A percentile compares a stretch with the other conserved stretches of the same genome.
phyloP scores from a whole-genome alignment of 1,139 yeast species.

The Blastobotrys raffinosifermentans region DNA sequence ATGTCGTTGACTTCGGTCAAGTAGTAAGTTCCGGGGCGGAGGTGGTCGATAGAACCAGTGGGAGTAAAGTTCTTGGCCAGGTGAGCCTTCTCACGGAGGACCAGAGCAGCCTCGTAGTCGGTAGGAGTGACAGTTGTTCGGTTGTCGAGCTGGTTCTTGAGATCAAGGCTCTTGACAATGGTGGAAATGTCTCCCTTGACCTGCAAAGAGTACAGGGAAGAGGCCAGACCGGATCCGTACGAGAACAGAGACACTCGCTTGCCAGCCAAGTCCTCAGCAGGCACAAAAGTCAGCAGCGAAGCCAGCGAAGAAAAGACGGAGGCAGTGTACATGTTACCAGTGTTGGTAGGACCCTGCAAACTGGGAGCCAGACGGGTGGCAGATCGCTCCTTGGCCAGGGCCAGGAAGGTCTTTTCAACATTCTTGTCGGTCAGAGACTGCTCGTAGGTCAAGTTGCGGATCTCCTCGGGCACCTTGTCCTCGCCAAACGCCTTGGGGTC shows the following conservation, averaged over 20 bases:
- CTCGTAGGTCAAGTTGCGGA: slow-evolving; percentile 64
- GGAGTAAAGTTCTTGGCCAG: slow-evolving; percentile 76
- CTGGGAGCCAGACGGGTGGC: slow-evolving; percentile 74
- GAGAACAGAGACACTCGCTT: slow-evolving; percentile 92
- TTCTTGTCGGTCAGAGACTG: slow-evolving; percentile 71
- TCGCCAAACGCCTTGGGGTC: slow-evolving; percentile 47
- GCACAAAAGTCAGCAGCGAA: slow-evolving; percentile 72
- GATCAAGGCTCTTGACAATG: slow-evolving; percentile 60
- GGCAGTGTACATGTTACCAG: slow-evolving; percentile 98
- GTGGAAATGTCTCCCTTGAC: slow-evolving; percentile 76
- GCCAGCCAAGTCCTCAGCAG: slow-evolving; percentile 64
- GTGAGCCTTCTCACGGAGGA: slow-evolving; percentile 83
- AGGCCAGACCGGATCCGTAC: slow-evolving; percentile 96
- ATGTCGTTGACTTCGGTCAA: slow-evolving; percentile 79
- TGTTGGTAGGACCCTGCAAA: slow-evolving; percentile 84
- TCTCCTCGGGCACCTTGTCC: slow-evolving; percentile 56
- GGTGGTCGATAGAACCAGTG: slow-evolving; percentile 64
- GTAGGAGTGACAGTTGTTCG: slow-evolving; percentile 69
- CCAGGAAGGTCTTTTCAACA: slow-evolving; percentile 80
- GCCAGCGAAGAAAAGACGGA: slow-evolving; percentile 85
- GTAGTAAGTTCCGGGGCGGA: slow-evolving; percentile 77
- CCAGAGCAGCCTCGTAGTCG: slow-evolving; percentile 76
- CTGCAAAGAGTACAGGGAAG: slow-evolving; percentile 74
- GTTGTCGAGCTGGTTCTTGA: slow-evolving; percentile 61
- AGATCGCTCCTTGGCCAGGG: slow-evolving; percentile 65